These are phyloP conservation scores for Penicillium ochrochloron DNA, from an alignment of 495 filamentous ascomycete genomes.

Conservation along the genomic window DNA sequence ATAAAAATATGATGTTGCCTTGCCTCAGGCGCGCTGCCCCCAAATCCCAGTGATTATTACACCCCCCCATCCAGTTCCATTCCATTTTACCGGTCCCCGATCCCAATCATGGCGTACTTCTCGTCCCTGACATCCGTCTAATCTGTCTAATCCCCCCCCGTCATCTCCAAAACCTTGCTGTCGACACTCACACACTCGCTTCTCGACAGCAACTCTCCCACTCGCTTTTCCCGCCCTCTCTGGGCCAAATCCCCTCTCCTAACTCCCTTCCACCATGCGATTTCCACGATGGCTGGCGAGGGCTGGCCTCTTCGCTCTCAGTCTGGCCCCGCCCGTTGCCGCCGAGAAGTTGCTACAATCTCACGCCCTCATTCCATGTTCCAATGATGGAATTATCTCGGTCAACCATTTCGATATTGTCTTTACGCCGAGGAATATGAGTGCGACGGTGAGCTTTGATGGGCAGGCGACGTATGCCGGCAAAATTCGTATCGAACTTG, in stretches of 20 bases:
- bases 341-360: slow-evolving; percentile 52
- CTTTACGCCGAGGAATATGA: slow-evolving; percentile 68
- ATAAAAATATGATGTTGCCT: slow-evolving; percentile 4
- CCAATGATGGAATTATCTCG: slow-evolving; percentile 66
- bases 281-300: slow-evolving; percentile 22
- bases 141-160: neutral
- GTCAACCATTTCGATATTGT: slow-evolving; percentile 72
- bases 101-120: neutral
- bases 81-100: neutral
- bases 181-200: slow-evolving; percentile 1
- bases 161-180: neutral
- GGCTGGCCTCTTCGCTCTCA: slow-evolving; percentile 19
- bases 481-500: slow-evolving; percentile 70
- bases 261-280: slow-evolving; percentile 16
- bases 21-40: neutral
- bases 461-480: slow-evolving; percentile 76
- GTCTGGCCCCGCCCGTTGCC: slow-evolving; percentile 58
- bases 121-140: neutral
- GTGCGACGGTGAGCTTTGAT: slow-evolving; percentile 67
- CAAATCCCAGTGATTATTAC: no score
- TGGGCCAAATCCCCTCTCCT: neutral
- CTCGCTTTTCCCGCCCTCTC: neutral
- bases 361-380: slow-evolving; percentile 69
- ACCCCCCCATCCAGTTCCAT: neutral
- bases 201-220: neutral